phyloP scores from a whole-genome alignment of 176 grass and related monocot genomes.

The Musa acuminata region DNA sequence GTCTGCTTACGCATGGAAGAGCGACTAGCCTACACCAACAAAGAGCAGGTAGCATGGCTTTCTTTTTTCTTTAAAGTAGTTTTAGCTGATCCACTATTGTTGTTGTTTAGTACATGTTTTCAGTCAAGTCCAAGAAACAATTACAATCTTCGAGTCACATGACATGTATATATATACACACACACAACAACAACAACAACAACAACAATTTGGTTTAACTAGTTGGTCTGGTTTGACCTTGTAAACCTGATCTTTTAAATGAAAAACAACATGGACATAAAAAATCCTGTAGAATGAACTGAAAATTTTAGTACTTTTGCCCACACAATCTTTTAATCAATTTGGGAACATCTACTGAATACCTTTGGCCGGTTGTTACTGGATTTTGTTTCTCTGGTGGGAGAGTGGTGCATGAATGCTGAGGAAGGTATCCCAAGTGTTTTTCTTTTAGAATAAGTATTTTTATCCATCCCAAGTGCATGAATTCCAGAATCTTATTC shows the following conservation, averaged over 20 bases:
- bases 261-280: background rate
- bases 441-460: background rate
- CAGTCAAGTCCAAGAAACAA: background rate
- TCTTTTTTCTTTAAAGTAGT: background rate
- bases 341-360: background rate
- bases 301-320: background rate
- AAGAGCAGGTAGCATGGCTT: constrained; percentile 52
- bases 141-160: background rate
- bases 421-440: background rate
- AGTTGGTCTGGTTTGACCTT: background rate
- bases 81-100: too few species aligned
- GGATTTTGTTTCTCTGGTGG: background rate
- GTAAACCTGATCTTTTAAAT: background rate
- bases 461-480: too few species aligned
- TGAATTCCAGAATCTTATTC: too few species aligned
- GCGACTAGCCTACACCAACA: constrained; percentile 51
- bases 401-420: background rate
- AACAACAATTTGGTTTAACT: too few species aligned
- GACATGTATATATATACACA: too few species aligned
- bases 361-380: background rate
- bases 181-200: too few species aligned
- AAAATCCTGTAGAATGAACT: background rate
- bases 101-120: background rate
- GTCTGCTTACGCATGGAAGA: constrained; percentile 68
- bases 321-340: background rate